Base-by-base conservation (phyloP, 2,329 filamentous ascomycete species). In the Penicillium brasilianum region DNA sequence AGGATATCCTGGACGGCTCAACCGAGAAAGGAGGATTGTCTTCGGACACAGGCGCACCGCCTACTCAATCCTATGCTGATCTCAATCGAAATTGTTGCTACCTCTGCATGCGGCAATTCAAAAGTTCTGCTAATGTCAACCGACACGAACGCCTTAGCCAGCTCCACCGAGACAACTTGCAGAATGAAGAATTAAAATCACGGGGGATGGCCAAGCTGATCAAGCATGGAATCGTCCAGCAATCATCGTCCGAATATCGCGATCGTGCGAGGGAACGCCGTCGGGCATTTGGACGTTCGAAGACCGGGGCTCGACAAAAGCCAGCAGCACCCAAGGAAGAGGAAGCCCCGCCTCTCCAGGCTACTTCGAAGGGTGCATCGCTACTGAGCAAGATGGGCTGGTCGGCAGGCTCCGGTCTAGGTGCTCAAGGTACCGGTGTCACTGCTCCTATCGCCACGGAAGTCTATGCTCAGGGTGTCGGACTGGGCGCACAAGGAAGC, bases 101-200 rank as follows among this genome's bases (percentile, higher is more conserved):
- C 55, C 78, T 88, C n/a, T 89, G 87, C 70, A 82, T 83, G 69
- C 82, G 84, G 28, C 80, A 85, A 64, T 87, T 88, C 67, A 84
- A 84, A 56, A 80, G 79, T 1, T 76, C 81, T 7, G 81, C 80
- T 1, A 82, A 87, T 67, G 80, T 87, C 43, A 83, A 85, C 64
- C 81, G 82, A 61, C 88, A 90, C 71, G 86, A 89, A 68, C 80
- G 82, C 7, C 78, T 84, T 22, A 87, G 85, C 65, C 78, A 85
- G 57, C 76, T 86, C 30, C 87, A 89, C 67, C 81, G 81, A 11
- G 76, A 79, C 30, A 87, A 87, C 56, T 71, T 87, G 39, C 78
- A 83, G 60, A 81, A 86, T 57, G 80, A 82, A 14, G 77, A 79
- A 9, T 74, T 82, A 20, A 78, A 80, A 30, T 69, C 68, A 2